Evolutionary conservation across 208 protist species (phyloP), one percentile per base, ranked within the genome.

Genomic region (Leptomonas pyrrhocoris): DNA sequence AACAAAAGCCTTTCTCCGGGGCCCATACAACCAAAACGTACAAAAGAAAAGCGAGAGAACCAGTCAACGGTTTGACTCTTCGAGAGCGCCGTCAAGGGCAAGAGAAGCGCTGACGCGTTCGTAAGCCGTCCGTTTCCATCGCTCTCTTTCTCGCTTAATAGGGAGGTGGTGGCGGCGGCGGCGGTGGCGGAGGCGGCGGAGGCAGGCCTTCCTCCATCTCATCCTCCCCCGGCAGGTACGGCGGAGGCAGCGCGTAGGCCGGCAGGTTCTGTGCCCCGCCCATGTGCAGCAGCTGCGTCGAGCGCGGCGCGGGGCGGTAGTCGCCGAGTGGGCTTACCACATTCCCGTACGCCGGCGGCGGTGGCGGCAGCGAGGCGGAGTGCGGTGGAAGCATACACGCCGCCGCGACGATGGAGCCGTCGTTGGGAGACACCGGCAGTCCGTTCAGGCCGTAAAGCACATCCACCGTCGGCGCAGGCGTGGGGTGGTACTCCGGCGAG

Each of bases 401-500:
- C 21, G 28, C n/a, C 31, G 23, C 56, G 28, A 8, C 40, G 15
- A 21, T 21, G 3, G 23, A 2, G 12, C 2, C 43, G 3, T 63
- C 62, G 42, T 54, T 30, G 19, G 34, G n/a, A 1, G 43, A 8
- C 21, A 27, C 25, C 2, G 65, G 54, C 49, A 18, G 25, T 36
- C 38, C 48, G 40, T 67, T 69, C 16, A 67, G 43, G 50, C 48
- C 40, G 46, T 57, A 63, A 16, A 70, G 46, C 21, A 13, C 23
- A 2, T 60, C 74, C n/a, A 60, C 62, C 25, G 38, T 62, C 23
- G 70, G 75, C 3, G 60, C 48, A 16, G 77, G 63, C 18, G 77
- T 23, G 30, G 79, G 79, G 36, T 61, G 68, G 64, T 81, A 89
- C 71, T 88, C 80, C 15, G 81, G 81, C 6, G 87, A 84, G 45